Percentiles rank a stretch among this genome's conserved stretches.
These are phyloP conservation scores for Cyclotella sp. DNA, from an alignment of 108 stramenopile genomes.

Conservation along the genomic window DNA sequence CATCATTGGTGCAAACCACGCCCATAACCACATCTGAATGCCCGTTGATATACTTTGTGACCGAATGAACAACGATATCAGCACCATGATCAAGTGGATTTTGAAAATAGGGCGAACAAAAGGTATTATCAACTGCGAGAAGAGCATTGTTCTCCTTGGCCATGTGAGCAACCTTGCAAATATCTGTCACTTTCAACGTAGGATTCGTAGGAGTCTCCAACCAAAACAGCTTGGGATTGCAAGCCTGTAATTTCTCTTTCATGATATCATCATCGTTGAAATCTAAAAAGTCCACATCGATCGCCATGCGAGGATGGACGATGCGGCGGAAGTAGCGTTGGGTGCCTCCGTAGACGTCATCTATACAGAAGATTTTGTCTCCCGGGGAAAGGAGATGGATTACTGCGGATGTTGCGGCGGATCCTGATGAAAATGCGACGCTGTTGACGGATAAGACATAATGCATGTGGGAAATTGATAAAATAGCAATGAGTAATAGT, in stretches of 20 bases:
- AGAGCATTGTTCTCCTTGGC: slow-evolving; percentile 55
- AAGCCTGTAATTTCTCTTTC: slow-evolving; percentile 22
- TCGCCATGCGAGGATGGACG: slow-evolving; percentile 57
- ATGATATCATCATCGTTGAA: slow-evolving; percentile 34
- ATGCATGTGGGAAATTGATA: not conserved
- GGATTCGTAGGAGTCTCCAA: slow-evolving; percentile 95
- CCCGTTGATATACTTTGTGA: slow-evolving; percentile 90
- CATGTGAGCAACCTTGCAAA: slow-evolving; percentile 62
- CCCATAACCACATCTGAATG: slow-evolving; percentile 85
- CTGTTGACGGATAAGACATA: not conserved
- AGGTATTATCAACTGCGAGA: slow-evolving; percentile 94
- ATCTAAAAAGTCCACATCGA: slow-evolving; percentile 58
- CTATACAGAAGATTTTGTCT: slow-evolving; percentile 75
- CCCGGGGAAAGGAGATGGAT: slow-evolving; percentile 71
- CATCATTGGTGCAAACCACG: slow-evolving; percentile 75
- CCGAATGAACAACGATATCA: slow-evolving; percentile 80
- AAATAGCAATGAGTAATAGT: no score
- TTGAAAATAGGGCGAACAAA: slow-evolving; percentile 92
- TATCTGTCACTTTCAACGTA: slow-evolving; percentile 82
- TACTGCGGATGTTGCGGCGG: slow-evolving; percentile 89
- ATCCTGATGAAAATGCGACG: slow-evolving; percentile 86
- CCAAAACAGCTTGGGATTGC: slow-evolving; percentile 82
- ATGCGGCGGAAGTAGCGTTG: slow-evolving; percentile 72
- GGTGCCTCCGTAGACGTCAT: slow-evolving; percentile 91
- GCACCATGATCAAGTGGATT: slow-evolving; percentile 83